These are phyloP conservation scores for Allantophomopsis cytisporea DNA, from an alignment of 2,329 filamentous ascomycete genomes.

Conservation along the genomic window DNA sequence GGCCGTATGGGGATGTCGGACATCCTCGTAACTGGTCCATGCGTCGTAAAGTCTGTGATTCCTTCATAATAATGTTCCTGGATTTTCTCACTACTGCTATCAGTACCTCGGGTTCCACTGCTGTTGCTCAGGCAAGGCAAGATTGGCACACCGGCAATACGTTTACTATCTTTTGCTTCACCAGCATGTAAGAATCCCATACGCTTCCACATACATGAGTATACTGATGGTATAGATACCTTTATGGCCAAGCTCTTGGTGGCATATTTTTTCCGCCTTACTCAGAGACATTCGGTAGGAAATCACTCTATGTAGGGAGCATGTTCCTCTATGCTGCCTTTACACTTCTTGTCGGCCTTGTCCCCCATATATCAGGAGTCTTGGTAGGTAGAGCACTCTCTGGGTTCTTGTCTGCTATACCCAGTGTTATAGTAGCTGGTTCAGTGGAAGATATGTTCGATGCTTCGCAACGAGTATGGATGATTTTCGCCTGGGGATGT, in stretches of 20 bases:
- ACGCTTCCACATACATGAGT: constrained; percentile 7
- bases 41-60: not conserved
- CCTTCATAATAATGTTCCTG: constrained; percentile 1
- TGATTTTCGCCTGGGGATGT: constrained; percentile 29
- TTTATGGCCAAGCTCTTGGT: constrained; percentile 22
- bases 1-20: too few relatives aligned
- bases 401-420: constrained; percentile 30
- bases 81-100: constrained; percentile 6
- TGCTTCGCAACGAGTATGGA: constrained; percentile 27
- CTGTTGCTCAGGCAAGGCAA: too few relatives aligned
- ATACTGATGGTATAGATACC: constrained; percentile 14
- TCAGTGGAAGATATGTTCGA: constrained; percentile 36
- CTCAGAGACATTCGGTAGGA: constrained; percentile 22
- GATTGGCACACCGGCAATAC: constrained; percentile 1
- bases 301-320: constrained; percentile 19
- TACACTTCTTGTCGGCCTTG: constrained; percentile 23
- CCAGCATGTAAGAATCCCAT: not conserved
- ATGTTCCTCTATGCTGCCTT: constrained; percentile 18
- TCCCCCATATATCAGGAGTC: constrained; percentile 21
- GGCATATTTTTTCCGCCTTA: constrained; percentile 23
- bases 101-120: constrained; percentile 6
- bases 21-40: not conserved
- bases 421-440: constrained; percentile 29
- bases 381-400: constrained; percentile 27
- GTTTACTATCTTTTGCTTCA: not conserved